Conservation (phyloP, 257 asterid genomes). For the Lantana camara region DNA sequence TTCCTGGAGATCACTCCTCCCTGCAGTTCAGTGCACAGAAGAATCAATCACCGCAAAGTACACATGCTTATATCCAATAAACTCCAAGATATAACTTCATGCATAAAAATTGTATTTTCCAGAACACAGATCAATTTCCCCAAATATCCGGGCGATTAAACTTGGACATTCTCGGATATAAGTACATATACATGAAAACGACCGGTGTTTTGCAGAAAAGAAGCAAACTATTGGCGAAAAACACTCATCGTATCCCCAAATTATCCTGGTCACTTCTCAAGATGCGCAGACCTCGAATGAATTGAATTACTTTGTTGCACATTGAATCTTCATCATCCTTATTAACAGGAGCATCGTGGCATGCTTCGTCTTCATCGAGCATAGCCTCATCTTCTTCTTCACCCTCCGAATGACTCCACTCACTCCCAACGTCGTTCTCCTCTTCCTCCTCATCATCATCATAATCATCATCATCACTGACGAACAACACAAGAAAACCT, state of each 20-base stretch:
- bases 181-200: too few species aligned
- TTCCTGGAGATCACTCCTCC: constrained; percentile 38
- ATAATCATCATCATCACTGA: constrained; percentile 31
- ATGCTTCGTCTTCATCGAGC: constrained; percentile 9
- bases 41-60: background rate
- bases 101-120: background rate
- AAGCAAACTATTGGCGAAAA: background rate
- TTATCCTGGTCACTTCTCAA: background rate
- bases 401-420: constrained; percentile 24
- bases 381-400: constrained; percentile 18
- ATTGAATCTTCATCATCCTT: constrained; percentile 27
- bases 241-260: too few species aligned
- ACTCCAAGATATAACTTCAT: background rate
- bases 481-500: background rate
- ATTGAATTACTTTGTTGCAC: constrained; percentile 28
- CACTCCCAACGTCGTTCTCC: constrained; percentile 27
- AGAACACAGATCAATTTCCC: too few species aligned
- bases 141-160: too few species aligned
- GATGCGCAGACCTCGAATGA: constrained; percentile 35
- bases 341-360: constrained; percentile 4
- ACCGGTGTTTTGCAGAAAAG: too few species aligned
- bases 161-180: too few species aligned
- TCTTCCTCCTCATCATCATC: constrained; percentile 24
- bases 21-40: constrained; percentile 33
- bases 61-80: background rate